phyloP scores from a whole-genome alignment of 148 eudicot genomes.

The Silene latifolia region DNA sequence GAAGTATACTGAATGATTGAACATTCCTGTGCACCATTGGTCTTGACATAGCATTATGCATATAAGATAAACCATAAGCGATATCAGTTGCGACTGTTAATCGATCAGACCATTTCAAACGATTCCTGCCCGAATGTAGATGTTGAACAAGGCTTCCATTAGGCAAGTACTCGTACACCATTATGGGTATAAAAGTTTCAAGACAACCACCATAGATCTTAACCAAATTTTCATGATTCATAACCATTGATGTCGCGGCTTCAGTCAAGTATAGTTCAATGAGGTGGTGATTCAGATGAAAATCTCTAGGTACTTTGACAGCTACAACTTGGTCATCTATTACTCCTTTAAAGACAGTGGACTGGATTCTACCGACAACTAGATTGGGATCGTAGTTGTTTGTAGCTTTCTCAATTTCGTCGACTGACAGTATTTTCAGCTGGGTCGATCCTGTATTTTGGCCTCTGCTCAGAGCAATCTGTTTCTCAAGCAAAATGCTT shows the following conservation, averaged over 20 bases:
- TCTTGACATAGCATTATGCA: conserved; percentile 14
- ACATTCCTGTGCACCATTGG: conserved; percentile 20
- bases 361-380: conserved; percentile 8
- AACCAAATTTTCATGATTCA: conserved; percentile 25
- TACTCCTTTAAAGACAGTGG: conserved; percentile 9
- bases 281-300: neutral
- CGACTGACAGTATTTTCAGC: conserved; percentile 13
- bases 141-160: conserved; percentile 25
- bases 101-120: conserved; percentile 14
- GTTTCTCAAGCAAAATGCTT: conserved; percentile 20
- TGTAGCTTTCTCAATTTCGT: conserved; percentile 24
- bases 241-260: conserved; percentile 23
- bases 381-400: conserved; percentile 17
- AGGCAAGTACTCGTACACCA: conserved; percentile 30
- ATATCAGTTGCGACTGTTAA: conserved; percentile 28
- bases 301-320: conserved; percentile 7
- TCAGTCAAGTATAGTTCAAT: conserved; percentile 21
- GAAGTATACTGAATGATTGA: neutral
- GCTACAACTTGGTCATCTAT: conserved; percentile 9
- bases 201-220: conserved; percentile 33
- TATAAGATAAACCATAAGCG: conserved; percentile 22
- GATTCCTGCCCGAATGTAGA: neutral
- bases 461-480: conserved; percentile 16
- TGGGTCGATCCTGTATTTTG: conserved; percentile 12
- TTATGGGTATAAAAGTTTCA: conserved; percentile 26